phyloP scores from a whole-genome alignment of 345 rosid species.

The Hibiscus mutabilis region DNA sequence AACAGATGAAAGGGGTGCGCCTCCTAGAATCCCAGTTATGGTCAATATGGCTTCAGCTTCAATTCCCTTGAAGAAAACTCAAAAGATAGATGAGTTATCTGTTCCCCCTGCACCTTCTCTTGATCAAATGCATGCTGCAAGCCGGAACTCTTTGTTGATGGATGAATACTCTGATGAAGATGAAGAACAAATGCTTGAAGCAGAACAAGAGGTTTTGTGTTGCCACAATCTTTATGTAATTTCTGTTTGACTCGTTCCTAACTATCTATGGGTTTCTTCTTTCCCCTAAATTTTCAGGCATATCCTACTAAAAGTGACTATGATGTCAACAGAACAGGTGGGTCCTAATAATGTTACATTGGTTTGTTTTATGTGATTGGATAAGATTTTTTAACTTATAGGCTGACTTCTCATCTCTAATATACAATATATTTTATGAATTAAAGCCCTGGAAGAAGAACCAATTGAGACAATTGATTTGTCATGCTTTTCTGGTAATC shows the following conservation, averaged over 20 bases:
- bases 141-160: slow-evolving; percentile 65
- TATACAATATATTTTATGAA: slow-evolving; percentile 8
- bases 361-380: not conserved
- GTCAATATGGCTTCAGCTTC: slow-evolving; percentile 91
- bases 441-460: slow-evolving; percentile 70
- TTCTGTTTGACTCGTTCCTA: not conserved
- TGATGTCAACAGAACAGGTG: slow-evolving; percentile 59
- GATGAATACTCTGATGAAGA: slow-evolving; percentile 94
- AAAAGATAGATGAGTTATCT: slow-evolving; percentile 43
- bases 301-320: slow-evolving; percentile 41
- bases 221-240: not conserved
- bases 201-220: slow-evolving; percentile 72
- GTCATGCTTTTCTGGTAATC: slow-evolving; percentile 79
- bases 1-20: slow-evolving; percentile 90
- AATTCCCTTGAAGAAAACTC: slow-evolving; percentile 41
- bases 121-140: slow-evolving; percentile 55
- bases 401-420: slow-evolving; percentile 5
- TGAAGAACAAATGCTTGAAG: slow-evolving; percentile 86
- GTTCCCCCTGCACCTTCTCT: slow-evolving; percentile 44
- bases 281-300: slow-evolving; percentile 36
- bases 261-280: not conserved
- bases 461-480: slow-evolving; percentile 67
- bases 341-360: slow-evolving; percentile 3
- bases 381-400: not conserved
- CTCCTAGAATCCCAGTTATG: slow-evolving; percentile 94